Base-by-base conservation (phyloP, 2,329 filamentous ascomycete species). In the Daldinia sp. region DNA sequence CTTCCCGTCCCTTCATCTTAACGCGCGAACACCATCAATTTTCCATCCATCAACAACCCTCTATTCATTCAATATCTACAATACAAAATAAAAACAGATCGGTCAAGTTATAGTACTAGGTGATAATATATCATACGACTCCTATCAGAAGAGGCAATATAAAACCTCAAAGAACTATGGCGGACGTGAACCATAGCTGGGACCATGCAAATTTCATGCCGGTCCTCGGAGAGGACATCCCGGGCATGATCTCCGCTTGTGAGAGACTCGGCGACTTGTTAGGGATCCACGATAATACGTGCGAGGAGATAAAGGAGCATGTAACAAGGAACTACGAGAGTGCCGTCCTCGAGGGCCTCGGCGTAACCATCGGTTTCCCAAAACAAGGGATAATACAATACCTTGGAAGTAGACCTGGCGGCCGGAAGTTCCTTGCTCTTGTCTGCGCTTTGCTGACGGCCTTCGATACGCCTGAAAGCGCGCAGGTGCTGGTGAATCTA, bases 371-470 rank as follows among this genome's bases (percentile, higher is more conserved):
- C 44, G 44, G 57, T 15, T 64, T 69, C 48, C 56, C 63, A 3
- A 6, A 39, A 3, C 3, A 23, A 3, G 67, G 66, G 20, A 48
- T 56, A 15, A 30, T 41, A 1, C 37, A 18, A 6, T 51, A 41
- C 20, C 60, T 69, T 5, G 23, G 42, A 26, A 35, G 6, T 13
- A 64, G 9, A 6, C 46, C 33, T 26, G 60, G 54, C 9, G 67
- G 67, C 18, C 28, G n/a, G 2, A 64, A 56, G 26, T 65, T 67
- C 41, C 30, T 70, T 6, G 48, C 60, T 20, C 39, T 67, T 12
- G 35, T 53, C 41, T 64, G 60, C 18, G 30, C 64, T 10, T 42
- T 70, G 10, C 53, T 53, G 28, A 67, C 64, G 3, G 67, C 64
- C 7, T 70, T 70, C n/a, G 12, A 41, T 42, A 18, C 33, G n/a